Percentiles rank a stretch among this genome's conserved stretches.
Evolutionary conservation across 331 rosid genomes (phyloP).

Genomic region (Acacia pycnantha): DNA sequence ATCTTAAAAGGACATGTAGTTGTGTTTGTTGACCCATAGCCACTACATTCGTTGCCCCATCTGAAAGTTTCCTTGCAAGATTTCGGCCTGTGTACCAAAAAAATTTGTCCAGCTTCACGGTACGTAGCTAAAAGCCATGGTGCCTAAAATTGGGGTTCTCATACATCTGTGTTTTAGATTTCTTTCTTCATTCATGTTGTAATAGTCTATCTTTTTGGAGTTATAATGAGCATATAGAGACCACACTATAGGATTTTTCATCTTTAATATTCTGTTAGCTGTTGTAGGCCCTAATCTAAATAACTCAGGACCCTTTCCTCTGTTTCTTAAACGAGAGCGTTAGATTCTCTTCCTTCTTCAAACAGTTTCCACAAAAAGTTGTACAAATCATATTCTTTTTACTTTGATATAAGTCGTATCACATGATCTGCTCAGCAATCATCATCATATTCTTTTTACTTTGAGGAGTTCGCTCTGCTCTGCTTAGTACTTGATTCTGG

Average conservation of each 20-base stretch:
- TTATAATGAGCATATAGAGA: neutral
- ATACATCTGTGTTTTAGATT: no score
- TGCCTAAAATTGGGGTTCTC: neutral
- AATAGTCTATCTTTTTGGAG: neutral
- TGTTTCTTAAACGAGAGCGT: neutral
- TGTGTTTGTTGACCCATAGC: slow-evolving; percentile 44
- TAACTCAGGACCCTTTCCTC: neutral
- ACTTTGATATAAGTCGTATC: neutral
- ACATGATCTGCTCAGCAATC: no score
- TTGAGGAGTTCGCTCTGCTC: no score
- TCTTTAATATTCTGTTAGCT: neutral
- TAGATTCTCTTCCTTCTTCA: neutral
- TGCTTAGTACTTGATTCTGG: no score
- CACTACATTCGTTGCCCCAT: slow-evolving; percentile 39
- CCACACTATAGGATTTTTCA: neutral
- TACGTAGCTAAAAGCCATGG: neutral
- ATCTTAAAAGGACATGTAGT: slow-evolving; percentile 30
- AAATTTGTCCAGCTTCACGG: slow-evolving; percentile 34
- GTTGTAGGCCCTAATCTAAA: neutral
- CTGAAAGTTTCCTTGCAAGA: slow-evolving; percentile 34
- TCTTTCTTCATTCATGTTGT: neutral
- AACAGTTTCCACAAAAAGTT: neutral
- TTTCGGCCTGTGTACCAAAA: slow-evolving; percentile 36
- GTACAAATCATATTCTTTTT: neutral
- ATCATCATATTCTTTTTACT: no score